Evolutionary conservation across 768 basidiomycete species (phyloP), one percentile per base, ranked within the genome.

Genomic region (Pleurotus platypus): DNA sequence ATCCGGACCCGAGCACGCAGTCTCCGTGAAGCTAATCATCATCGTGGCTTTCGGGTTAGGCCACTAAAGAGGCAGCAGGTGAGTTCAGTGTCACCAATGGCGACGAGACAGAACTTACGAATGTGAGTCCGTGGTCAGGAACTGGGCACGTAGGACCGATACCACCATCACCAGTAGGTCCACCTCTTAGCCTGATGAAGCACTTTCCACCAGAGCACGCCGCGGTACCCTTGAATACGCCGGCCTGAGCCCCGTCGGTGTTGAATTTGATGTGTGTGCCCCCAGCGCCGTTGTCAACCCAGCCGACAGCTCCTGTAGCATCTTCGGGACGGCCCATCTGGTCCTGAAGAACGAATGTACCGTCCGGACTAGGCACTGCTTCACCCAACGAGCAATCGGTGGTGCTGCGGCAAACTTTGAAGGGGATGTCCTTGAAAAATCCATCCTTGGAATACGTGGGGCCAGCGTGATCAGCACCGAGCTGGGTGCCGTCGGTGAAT

Each of bases 401-500:
- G 5, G 51, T 40, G 13, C 22, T 54, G 18, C 42, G 24, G 39
- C 51, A 54, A 9, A 54, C 39, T 15, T 54, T 54, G 39, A 54
- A 54, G 2, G 51, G 51, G 22, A 54, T 40, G 22, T 54, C 51
- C 27, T 38, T 54, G 51, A 54, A 54, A 9, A 40, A 54, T 5
- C 51, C 51, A 20, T 54, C 38, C 39, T 54, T 54, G n/a, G 51
- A 54, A 9, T 54, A 54, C 0, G 51, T 54, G 3, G 51, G 51
- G 0, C 20, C 39, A 11, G 11, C 51, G 18, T 54, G 51, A 8
- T 54, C 51, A 18, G n/a, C 51, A 24, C 51, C 51, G 13, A 54
- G 51, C 7, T 54, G 51, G 8, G 51, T 54, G 20, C 39, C 51
- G 51, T 54, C 51, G 38, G 16, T n/a, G 51, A 54, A 54, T 40